Percentiles rank a stretch among this genome's conserved stretches.
Conservation (phyloP, 768 basidiomycete genomes). For the Agrocybe pediades region DNA sequence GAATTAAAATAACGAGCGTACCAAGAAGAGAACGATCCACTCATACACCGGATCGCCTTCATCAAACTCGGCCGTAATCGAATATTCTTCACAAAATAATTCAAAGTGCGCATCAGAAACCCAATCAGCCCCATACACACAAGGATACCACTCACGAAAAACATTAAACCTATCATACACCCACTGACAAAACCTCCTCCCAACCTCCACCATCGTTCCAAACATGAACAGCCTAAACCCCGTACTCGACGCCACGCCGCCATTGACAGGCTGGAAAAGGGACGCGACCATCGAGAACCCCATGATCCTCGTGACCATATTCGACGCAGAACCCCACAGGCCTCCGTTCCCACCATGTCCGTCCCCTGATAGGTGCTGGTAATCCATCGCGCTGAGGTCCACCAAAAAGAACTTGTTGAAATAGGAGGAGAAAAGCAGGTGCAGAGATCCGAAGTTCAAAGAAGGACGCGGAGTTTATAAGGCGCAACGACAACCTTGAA, state of each 20-base stretch:
- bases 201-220: constrained; percentile 37
- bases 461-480: too few relatives aligned
- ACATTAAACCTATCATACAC: constrained; percentile 26
- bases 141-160: constrained; percentile 29
- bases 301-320: constrained; percentile 25
- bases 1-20: constrained; percentile 15
- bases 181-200: constrained; percentile 38
- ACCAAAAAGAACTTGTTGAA: too few relatives aligned
- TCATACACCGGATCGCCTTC: constrained; percentile 42
- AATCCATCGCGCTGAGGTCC: too few relatives aligned
- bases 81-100: constrained; percentile 29
- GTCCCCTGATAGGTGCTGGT: too few relatives aligned
- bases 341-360: too few relatives aligned
- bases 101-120: not conserved
- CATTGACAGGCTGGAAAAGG: constrained; percentile 17
- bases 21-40: constrained; percentile 41
- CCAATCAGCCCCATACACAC: not conserved
- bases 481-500: too few relatives aligned
- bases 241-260: constrained; percentile 11
- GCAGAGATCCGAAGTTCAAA: too few relatives aligned
- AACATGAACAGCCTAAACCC: constrained; percentile 29
- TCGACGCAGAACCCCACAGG: too few relatives aligned
- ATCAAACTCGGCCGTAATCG: constrained; percentile 37
- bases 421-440: too few relatives aligned
- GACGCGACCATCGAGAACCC: constrained; percentile 38